Evolutionary conservation across 805 yeast genomes (phyloP), one percentile per base, ranked within the genome.

Genomic region (Myxozyma kluyveri): DNA sequence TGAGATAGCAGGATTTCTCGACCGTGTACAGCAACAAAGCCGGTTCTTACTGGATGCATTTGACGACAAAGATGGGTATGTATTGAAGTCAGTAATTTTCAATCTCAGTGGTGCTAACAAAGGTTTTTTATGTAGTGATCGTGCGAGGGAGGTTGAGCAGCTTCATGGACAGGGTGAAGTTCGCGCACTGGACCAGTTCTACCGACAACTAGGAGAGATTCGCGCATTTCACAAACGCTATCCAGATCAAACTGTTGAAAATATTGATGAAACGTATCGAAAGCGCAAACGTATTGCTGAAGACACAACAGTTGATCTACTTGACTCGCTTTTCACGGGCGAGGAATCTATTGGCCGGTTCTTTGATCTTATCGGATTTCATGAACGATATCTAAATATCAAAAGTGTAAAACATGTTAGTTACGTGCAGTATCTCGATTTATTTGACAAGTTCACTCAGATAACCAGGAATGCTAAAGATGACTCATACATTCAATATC

Each of bases 281-380:
- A 62, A 44, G 55, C 61, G 52, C 26, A 37, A 43, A 19, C 54
- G 49, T 56, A 69, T 56, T 60, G 41, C 57, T 81, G 2, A 65
- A 81, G 35, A n/a, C 12, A 17, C 10, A 3, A 14, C 17, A 3
- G 43, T 24, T 14, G 48, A 49, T 22, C 40, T 41, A 19, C 56
- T 86, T 2, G 76, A 79, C 17, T 47, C 62, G 0, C 44, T 79
- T 4, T 88, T 86, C 63, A 70, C 80, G 0, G 74, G 77, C 3
- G 80, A 75, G 27, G 96, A 89, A 64, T 67, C 68, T 31, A 77
- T 75, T 62, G 96, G 96, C 0, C 76, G 75, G 55, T 79, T 66
- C 57, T 57, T 89, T 18, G 91, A 88, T 55, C 69, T 88, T 47
- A 63, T 72, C 2, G 64, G 64, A 3, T 70, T 75, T 43, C 84